Percentiles rank a stretch among this genome's conserved stretches.
Evolutionary conservation across 257 asterid genomes (phyloP).

Genomic region (Solanum gracilifrons): DNA sequence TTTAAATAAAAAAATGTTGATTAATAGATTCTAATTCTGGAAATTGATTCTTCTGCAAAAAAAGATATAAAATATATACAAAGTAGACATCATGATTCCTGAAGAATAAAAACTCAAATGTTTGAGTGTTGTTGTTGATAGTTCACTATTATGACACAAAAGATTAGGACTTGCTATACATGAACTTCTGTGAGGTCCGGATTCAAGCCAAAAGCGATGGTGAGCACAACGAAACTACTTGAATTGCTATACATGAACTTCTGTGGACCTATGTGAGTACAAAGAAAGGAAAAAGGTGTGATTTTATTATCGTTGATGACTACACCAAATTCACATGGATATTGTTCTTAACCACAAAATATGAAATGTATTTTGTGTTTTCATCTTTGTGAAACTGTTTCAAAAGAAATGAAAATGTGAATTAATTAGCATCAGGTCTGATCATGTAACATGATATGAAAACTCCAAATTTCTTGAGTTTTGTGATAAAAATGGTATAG

Average conservation of each 20-base stretch:
- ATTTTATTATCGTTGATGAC: neutral
- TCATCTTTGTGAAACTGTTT: neutral
- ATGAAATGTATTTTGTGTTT: neutral
- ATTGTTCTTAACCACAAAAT: neutral
- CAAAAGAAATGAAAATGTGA: neutral
- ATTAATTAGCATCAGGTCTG: too few relatives aligned
- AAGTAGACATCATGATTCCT: too few relatives aligned
- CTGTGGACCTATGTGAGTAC: neutral
- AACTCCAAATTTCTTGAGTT: too few relatives aligned
- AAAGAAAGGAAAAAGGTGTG: neutral
- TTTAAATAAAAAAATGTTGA: too few relatives aligned
- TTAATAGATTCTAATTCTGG: too few relatives aligned
- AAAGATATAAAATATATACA: too few relatives aligned
- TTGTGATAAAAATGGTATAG: neutral
- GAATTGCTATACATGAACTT: neutral
- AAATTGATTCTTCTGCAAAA: too few relatives aligned
- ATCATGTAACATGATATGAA: too few relatives aligned
- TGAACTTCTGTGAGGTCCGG: rapidly evolving
- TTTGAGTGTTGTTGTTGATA: neutral
- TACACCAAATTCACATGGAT: neutral
- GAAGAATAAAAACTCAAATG: neutral
- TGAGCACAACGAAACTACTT: neutral
- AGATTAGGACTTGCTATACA: neutral
- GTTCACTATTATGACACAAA: neutral
- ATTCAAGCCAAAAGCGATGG: neutral